A percentile compares a stretch with the other conserved stretches of the same genome.
These are phyloP conservation scores for Spiraea crenata DNA, from an alignment of 331 rosid species.

Conservation along the genomic window DNA sequence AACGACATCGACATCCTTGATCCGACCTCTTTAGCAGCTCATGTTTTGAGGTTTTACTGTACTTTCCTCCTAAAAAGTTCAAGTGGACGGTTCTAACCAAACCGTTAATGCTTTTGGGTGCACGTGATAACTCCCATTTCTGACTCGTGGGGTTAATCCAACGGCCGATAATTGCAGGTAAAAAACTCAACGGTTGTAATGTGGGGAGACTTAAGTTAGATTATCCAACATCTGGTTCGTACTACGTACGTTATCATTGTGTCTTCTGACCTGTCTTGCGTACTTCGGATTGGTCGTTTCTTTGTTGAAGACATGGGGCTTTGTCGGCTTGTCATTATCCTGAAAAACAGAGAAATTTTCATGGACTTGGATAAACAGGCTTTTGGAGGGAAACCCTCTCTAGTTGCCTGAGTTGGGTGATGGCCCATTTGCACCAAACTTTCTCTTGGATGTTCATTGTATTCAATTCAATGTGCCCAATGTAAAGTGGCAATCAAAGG, in stretches of 20 bases:
- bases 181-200: neutral
- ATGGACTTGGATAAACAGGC: neutral
- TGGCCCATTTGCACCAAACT: neutral
- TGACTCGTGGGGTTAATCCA: neutral
- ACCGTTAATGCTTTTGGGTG: neutral
- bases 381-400: neutral
- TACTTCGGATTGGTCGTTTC: neutral
- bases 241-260: neutral
- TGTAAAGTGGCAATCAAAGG: neutral
- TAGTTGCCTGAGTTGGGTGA: neutral
- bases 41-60: neutral
- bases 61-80: no score
- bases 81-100: constrained; percentile 15
- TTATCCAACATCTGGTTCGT: neutral
- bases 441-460: neutral
- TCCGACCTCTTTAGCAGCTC: neutral
- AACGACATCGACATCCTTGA: constrained; percentile 35
- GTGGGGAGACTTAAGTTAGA: neutral
- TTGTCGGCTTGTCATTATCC: neutral
- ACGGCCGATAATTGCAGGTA: neutral
- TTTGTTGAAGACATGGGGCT: neutral
- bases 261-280: neutral
- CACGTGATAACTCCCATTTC: neutral
- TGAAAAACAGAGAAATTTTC: neutral
- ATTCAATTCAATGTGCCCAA: neutral